These are phyloP conservation scores for Fusarium sp. DNA, from an alignment of 2,329 filamentous ascomycete species.

Conservation along the genomic window DNA sequence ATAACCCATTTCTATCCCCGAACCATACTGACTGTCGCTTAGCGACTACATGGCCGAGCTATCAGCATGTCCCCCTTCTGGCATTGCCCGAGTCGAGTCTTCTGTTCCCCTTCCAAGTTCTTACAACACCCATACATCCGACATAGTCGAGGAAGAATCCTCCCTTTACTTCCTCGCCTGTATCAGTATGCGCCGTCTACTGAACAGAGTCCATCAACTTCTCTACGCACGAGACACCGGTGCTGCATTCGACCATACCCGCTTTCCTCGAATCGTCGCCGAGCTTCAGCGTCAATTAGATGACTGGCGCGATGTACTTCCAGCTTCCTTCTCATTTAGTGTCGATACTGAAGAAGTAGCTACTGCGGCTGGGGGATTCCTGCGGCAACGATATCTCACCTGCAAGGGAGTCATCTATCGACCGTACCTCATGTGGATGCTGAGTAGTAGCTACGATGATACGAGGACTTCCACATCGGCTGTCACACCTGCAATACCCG, in stretches of 20 bases:
- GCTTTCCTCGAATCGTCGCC: constrained; percentile 60
- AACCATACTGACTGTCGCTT: fast-evolving
- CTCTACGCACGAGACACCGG: constrained; percentile 60
- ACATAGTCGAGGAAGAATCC: constrained; percentile 57
- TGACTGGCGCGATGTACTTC: constrained; percentile 60
- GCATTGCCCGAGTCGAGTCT: constrained; percentile 63
- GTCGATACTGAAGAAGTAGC: constrained; percentile 46
- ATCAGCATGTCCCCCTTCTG: constrained; percentile 61
- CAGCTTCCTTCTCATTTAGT: constrained; percentile 55
- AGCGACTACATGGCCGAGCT: constrained; percentile 65
- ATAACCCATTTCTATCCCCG: fast-evolving
- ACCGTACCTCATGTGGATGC: constrained; percentile 62
- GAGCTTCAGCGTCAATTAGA: constrained; percentile 62
- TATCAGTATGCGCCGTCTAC: constrained; percentile 61
- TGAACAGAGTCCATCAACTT: constrained; percentile 61
- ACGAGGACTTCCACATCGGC: constrained; percentile 34
- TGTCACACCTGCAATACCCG: constrained; percentile 45
- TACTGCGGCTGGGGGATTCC: constrained; percentile 59
- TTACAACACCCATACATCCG: constrained; percentile 57
- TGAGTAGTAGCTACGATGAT: constrained; percentile 51
- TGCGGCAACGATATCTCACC: constrained; percentile 62
- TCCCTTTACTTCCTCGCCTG: constrained; percentile 65
- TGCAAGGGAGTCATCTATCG: constrained; percentile 64
- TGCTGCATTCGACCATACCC: constrained; percentile 56
- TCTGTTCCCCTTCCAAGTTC: constrained; percentile 60